Percentiles rank a stretch among this genome's conserved stretches.
Conservation (phyloP, 768 basidiomycete species). For the Suillus decipiens region DNA sequence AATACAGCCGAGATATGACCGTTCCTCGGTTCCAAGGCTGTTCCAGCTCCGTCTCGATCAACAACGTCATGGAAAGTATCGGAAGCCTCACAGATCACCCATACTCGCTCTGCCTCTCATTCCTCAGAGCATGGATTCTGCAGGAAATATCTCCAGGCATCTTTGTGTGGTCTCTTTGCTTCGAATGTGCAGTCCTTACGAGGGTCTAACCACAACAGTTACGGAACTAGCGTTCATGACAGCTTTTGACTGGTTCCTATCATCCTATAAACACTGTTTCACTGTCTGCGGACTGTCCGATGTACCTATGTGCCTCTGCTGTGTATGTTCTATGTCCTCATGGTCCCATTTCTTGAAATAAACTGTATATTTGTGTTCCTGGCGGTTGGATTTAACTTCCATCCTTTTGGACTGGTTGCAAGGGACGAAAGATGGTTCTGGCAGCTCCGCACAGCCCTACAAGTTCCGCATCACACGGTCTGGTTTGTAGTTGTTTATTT, state of each 20-base stretch:
- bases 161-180: constrained; percentile 10
- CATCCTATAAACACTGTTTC: constrained; percentile 7
- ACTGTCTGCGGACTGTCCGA: constrained; percentile 28
- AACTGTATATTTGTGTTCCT: neutral
- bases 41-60: constrained; percentile 6
- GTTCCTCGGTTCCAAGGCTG: constrained; percentile 8
- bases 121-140: constrained; percentile 4
- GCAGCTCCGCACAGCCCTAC: neutral
- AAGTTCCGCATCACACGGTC: neutral
- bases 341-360: neutral
- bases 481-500: constrained; percentile 16
- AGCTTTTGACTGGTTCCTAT: constrained; percentile 1
- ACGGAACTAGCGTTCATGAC: constrained; percentile 4
- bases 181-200: constrained; percentile 3
- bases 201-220: constrained; percentile 2
- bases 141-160: constrained; percentile 7
- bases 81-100: constrained; percentile 8
- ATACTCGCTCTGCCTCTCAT: constrained; percentile 4
- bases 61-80: constrained; percentile 6
- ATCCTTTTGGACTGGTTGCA: neutral
- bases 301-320: constrained; percentile 27
- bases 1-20: constrained; percentile 3
- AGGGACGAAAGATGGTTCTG: neutral
- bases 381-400: neutral
- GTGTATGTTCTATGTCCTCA: constrained; percentile 13